Conservation (phyloP, 2,329 filamentous ascomycete genomes). For the Aaosphaeria pasadenensis region DNA sequence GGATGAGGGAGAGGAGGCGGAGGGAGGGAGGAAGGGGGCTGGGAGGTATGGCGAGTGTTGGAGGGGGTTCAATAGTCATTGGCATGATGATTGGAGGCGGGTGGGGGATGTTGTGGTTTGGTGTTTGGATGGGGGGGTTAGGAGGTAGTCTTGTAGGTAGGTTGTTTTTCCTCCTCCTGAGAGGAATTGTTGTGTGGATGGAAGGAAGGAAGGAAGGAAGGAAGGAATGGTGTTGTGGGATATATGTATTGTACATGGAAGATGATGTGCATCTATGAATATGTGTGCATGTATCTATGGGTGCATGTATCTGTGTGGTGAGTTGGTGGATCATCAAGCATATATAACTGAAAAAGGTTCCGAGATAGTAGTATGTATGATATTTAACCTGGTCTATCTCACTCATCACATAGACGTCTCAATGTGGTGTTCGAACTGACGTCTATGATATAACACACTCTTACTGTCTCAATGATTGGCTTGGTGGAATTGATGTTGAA, state of each 20-base stretch:
- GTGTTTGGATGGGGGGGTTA: conserved; percentile 35
- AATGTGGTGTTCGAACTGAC: too few species aligned
- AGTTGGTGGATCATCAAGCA: too few species aligned
- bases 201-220: background rate
- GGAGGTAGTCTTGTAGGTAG: background rate
- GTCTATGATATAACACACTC: too few species aligned
- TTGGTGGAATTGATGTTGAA: too few species aligned
- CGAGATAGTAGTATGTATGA: too few species aligned
- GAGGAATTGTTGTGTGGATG: background rate
- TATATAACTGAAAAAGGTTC: too few species aligned
- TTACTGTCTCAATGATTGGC: too few species aligned
- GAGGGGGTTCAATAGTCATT: conserved; percentile 60
- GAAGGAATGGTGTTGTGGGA: background rate
- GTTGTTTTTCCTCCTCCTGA: too few species aligned
- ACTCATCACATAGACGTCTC: too few species aligned
- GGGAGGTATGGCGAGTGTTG: conserved; percentile 57
- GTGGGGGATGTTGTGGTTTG: conserved; percentile 63
- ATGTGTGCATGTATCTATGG: background rate
- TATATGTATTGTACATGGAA: background rate
- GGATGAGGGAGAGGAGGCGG: conserved; percentile 39
- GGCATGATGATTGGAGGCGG: conserved; percentile 61
- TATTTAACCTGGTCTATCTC: too few species aligned
- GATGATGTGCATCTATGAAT: background rate
- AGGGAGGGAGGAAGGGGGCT: conserved; percentile 42
- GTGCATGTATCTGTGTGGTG: background rate